These are phyloP conservation scores for Metarhizium rileyi DNA, from an alignment of 2,329 filamentous ascomycete species.

Conservation along the genomic window DNA sequence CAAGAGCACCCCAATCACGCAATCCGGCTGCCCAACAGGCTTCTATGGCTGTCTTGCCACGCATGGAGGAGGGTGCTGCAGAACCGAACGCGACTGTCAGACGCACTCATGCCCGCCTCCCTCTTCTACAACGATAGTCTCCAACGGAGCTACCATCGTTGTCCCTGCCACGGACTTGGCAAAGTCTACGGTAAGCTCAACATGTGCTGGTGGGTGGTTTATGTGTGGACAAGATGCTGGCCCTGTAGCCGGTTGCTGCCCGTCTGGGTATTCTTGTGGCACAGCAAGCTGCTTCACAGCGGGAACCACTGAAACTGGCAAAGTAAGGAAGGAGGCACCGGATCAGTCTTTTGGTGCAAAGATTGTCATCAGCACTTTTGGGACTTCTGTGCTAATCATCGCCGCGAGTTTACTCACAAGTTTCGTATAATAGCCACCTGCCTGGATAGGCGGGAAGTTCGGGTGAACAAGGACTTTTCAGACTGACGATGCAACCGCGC, in stretches of 20 bases:
- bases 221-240: constrained; percentile 49
- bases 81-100: constrained; percentile 75
- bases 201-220: constrained; percentile 74
- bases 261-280: constrained; percentile 65
- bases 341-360: constrained; percentile 10
- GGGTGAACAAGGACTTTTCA: neutral
- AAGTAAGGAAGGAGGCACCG: constrained; percentile 45
- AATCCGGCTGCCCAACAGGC: constrained; percentile 63
- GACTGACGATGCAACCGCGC: neutral
- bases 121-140: constrained; percentile 52
- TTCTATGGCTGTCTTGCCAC: constrained; percentile 86
- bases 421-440: neutral
- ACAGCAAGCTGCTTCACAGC: constrained; percentile 57
- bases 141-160: constrained; percentile 60
- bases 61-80: constrained; percentile 78
- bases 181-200: constrained; percentile 31
- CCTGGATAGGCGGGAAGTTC: too few relatives aligned
- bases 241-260: constrained; percentile 76
- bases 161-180: constrained; percentile 45
- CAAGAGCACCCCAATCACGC: constrained; percentile 26
- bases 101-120: constrained; percentile 65
- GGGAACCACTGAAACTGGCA: constrained; percentile 42
- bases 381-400: neutral
- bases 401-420: neutral
- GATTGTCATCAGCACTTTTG: neutral